Conservation (phyloP, 2,329 filamentous ascomycete species). For the Nannizzia gypsea region DNA sequence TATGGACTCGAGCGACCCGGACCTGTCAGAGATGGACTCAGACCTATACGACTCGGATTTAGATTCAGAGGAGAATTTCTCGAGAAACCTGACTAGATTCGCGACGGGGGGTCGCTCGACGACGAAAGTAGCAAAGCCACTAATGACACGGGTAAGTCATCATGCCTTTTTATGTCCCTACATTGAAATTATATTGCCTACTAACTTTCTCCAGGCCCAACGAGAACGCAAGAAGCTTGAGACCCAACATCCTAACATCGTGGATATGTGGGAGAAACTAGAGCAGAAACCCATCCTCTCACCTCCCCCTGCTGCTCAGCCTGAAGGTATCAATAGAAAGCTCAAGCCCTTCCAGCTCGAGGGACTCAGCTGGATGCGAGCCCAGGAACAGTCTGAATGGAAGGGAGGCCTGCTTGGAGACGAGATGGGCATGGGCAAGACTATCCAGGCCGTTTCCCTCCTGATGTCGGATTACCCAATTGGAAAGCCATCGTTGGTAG, state of each 20-base stretch:
- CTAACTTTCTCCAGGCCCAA: constrained; percentile 22
- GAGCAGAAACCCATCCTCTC: constrained; percentile 56
- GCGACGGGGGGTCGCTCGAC: too few species aligned
- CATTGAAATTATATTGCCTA: neutral
- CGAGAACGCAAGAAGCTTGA: constrained; percentile 59
- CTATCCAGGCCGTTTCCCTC: constrained; percentile 91
- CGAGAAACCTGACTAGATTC: too few species aligned
- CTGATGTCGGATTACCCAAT: constrained; percentile 96
- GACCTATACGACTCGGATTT: neutral
- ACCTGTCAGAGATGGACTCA: neutral
- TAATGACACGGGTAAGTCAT: too few species aligned
- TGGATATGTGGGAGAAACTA: constrained; percentile 74
- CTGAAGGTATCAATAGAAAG: constrained; percentile 63
- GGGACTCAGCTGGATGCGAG: constrained; percentile 86
- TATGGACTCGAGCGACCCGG: neutral
- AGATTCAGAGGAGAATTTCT: too few species aligned
- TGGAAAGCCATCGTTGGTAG: constrained; percentile 68
- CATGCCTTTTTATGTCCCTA: too few species aligned
- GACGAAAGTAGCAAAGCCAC: too few species aligned
- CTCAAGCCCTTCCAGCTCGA: constrained; percentile 91
- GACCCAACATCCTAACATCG: constrained; percentile 62
- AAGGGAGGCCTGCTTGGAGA: constrained; percentile 85
- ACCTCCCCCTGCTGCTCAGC: constrained; percentile 55
- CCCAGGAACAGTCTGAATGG: constrained; percentile 75
- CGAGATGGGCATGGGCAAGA: constrained; percentile 98